Evolutionary conservation across 345 rosid genomes (phyloP).

Genomic region (Rhodamnia argentea): DNA sequence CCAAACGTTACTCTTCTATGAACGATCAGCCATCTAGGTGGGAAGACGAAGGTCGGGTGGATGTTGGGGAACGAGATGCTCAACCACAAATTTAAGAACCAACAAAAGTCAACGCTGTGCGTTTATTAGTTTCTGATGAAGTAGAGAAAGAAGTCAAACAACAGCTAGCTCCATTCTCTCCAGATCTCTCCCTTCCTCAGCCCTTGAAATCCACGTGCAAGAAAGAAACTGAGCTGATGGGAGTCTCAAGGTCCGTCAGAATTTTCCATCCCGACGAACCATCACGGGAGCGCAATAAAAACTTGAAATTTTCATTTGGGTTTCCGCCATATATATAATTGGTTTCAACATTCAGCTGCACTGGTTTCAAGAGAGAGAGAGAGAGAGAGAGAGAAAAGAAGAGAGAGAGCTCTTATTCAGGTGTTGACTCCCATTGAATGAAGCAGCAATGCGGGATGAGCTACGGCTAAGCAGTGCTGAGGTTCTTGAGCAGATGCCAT

Average conservation of each 20-base stretch:
- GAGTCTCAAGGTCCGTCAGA: neutral
- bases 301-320: neutral
- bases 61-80: neutral
- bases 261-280: neutral
- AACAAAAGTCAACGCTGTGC: neutral
- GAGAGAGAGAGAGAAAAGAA: neutral
- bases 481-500: neutral
- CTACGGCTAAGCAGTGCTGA: neutral
- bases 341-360: neutral
- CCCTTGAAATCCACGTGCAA: neutral
- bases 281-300: neutral
- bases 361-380: neutral
- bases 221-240: neutral
- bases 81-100: neutral
- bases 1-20: neutral
- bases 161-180: neutral
- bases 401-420: neutral
- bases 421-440: neutral
- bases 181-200: neutral
- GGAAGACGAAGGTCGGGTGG: neutral
- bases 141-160: neutral
- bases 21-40: neutral
- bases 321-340: neutral
- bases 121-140: neutral
- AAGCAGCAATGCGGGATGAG: neutral